Base-by-base conservation (phyloP, 1,139 yeast species). In the Scheffersomyces segobiensis region DNA sequence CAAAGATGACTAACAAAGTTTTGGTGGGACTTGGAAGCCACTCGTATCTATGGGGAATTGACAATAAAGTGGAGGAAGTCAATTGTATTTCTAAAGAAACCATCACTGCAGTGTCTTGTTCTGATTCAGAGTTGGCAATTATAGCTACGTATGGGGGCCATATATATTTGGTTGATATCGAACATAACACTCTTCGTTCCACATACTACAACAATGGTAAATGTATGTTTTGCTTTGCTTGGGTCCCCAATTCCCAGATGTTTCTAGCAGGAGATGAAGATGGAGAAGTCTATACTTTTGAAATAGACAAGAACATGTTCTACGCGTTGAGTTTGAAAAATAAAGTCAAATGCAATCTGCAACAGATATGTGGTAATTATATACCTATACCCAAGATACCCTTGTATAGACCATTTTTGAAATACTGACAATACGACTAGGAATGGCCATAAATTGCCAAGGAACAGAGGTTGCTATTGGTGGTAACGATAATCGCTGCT, bases 401-500 rank as follows among this genome's bases (percentile, higher is more conserved):
- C 21, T 19, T 50, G 39, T 22, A 17, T 19, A 32, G 10, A 19
- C 19, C 18, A n/a, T 17, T 22, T 32, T 3, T 14, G 42, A 22
- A 20, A n/a, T 24, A 62, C 65, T 60, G 64, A 60, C 65, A 14
- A 12, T 52, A 48, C 26, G n/a, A 20, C n/a, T 57, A 82, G 88
- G 88, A 1, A 78, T 89, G 24, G 85, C 88, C 4, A 67, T 89
- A 7, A 84, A 82, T 62, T 70, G 71, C 6, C 81, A 80, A 52
- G 72, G 74, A 39, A 73, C 77, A 3, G 85, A 85, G 58, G 65
- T 88, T 14, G 90, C 93, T 0, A 80, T 88, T 17, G 96, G 96
- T 0, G 88, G 90, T 6, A 89, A 89, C 67, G 93, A 89, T 67
- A 89, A 89, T 65, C 74, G 84, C 42, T 88, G 93, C 59, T 79